A percentile compares a stretch with the other conserved stretches of the same genome.
Conservation (phyloP, 208 protist species). For the Acanthamoeba castellanii region DNA sequence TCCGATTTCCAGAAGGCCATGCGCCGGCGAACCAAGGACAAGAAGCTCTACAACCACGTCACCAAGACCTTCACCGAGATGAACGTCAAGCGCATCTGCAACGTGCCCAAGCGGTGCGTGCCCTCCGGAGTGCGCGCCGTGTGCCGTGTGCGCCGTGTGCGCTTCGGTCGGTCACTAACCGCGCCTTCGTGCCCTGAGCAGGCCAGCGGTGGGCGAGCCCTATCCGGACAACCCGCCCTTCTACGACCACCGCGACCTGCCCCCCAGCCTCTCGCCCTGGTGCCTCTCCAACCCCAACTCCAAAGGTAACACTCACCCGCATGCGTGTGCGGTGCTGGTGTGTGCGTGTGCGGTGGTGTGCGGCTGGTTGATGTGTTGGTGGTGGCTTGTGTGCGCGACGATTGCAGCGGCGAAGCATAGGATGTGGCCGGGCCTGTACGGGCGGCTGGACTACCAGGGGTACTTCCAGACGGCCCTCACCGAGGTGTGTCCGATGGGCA, state of each 20-base stretch:
- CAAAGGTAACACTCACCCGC: neutral
- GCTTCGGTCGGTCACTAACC: neutral
- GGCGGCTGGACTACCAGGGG: slow-evolving; percentile 78
- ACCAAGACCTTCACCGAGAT: slow-evolving; percentile 32
- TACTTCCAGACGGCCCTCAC: slow-evolving; percentile 81
- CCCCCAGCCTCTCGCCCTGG: slow-evolving; percentile 14
- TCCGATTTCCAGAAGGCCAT: slow-evolving; percentile 65
- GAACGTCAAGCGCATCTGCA: slow-evolving; percentile 64
- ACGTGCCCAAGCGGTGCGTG: slow-evolving; percentile 35
- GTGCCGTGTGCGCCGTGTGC: neutral
- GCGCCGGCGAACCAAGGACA: neutral
- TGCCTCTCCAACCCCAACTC: slow-evolving; percentile 64
- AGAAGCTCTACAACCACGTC: slow-evolving; percentile 65
- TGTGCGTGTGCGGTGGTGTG: neutral
- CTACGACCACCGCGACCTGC: slow-evolving; percentile 65
- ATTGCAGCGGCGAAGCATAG: slow-evolving; percentile 66
- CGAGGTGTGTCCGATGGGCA: slow-evolving; percentile 80
- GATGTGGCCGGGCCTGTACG: slow-evolving; percentile 82
- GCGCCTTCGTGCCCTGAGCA: neutral
- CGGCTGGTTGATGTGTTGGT: neutral
- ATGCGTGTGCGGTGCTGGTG: no score
- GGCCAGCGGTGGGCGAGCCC: neutral
- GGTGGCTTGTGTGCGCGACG: neutral
- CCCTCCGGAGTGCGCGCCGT: neutral
- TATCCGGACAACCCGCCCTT: neutral